Percentiles rank a stretch among this genome's conserved stretches.
These are phyloP conservation scores for Quercus suber DNA, from an alignment of 306 rosid genomes.

Conservation along the genomic window DNA sequence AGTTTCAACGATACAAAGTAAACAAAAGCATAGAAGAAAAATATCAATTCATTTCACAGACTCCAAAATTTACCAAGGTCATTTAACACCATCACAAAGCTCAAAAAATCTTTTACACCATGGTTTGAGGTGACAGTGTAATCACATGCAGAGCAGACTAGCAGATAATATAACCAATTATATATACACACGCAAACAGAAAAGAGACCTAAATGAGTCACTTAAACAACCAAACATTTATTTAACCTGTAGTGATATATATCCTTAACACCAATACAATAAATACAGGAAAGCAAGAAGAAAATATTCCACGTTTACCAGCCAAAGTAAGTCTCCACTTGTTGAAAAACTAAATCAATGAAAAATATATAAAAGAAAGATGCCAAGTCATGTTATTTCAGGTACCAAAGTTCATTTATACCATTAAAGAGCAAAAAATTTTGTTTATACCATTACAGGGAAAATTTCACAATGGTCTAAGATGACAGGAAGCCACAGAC, in stretches of 20 bases:
- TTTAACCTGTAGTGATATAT: not conserved
- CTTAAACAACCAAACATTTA: not conserved
- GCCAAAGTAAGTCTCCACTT: not conserved
- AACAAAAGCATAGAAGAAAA: not conserved
- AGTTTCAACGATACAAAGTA: not conserved
- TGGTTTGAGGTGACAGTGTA: not conserved
- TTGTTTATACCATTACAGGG: not conserved
- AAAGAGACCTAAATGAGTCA: not conserved
- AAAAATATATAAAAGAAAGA: not conserved
- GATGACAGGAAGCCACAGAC: not conserved
- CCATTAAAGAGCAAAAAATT: not conserved
- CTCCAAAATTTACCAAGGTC: not conserved
- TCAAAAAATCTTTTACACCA: no score
- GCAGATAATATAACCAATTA: no score
- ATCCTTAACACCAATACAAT: not conserved
- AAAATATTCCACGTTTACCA: not conserved
- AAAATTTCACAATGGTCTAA: not conserved
- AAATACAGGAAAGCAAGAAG: not conserved
- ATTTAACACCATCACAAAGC: not conserved
- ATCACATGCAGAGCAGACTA: not conserved
- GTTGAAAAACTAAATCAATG: not conserved
- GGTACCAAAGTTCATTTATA: not conserved
- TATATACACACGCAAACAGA: not conserved
- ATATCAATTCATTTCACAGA: not conserved
- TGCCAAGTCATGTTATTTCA: not conserved